These are phyloP conservation scores for Phyllachora maydis DNA, from an alignment of 2,329 filamentous ascomycete species.

Conservation along the genomic window DNA sequence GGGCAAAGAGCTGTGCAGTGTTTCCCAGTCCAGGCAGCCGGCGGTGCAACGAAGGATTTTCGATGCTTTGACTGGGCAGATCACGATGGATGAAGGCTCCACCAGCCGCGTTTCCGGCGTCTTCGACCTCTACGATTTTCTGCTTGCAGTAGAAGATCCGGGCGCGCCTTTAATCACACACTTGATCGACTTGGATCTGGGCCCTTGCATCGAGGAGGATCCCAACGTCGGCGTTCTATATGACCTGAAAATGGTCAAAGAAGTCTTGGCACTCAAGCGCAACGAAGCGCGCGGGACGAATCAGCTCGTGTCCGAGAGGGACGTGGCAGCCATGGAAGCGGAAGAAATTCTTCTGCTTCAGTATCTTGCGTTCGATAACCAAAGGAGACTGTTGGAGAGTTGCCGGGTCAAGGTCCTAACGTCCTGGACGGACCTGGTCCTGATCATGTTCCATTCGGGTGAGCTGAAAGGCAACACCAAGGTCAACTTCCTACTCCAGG, in stretches of 20 bases:
- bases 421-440: constrained; percentile 69
- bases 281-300: constrained; percentile 34
- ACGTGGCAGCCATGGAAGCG: constrained; percentile 25
- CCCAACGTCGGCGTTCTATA: constrained; percentile 37
- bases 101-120: constrained; percentile 50
- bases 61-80: constrained; percentile 58
- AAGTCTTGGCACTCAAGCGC: constrained; percentile 52
- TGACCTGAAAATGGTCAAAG: constrained; percentile 48
- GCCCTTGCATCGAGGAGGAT: constrained; percentile 39
- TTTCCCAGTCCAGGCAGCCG: constrained; percentile 50
- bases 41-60: constrained; percentile 48
- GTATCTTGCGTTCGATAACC: constrained; percentile 42
- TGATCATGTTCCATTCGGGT: constrained; percentile 65
- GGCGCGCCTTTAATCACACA: too few relatives aligned
- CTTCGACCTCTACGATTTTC: constrained; percentile 87
- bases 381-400: constrained; percentile 32
- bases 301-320: constrained; percentile 25
- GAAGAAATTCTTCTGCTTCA: constrained; percentile 40
- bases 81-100: constrained; percentile 32
- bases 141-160: too few relatives aligned
- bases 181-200: constrained; percentile 42
- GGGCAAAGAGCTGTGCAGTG: constrained; percentile 62
- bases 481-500: constrained; percentile 64
- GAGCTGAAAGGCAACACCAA: constrained; percentile 55
- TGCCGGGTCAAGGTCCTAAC: constrained; percentile 48